Evolutionary conservation across 2,329 filamentous ascomycete species (phyloP).

Genomic region (Alternaria alternata): DNA sequence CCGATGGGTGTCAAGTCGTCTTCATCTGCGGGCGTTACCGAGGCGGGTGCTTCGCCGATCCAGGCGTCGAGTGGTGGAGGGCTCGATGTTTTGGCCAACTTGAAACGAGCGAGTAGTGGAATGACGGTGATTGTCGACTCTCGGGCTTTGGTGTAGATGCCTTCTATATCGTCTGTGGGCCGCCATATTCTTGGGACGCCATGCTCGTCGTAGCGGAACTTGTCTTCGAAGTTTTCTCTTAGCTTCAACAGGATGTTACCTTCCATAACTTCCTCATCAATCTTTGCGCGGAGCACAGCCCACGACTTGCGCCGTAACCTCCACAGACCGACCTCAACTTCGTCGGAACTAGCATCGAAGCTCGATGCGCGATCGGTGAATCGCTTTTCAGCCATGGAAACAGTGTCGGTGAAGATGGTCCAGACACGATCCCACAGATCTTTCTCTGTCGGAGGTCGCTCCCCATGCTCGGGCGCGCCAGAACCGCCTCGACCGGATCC

Average conservation of each 20-base stretch:
- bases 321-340: conserved; percentile 93
- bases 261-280: conserved; percentile 98
- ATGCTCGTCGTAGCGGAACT: conserved; percentile 95
- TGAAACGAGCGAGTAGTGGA: conserved; percentile 86
- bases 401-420: conserved; percentile 81
- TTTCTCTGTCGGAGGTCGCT: conserved; percentile 76
- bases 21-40: conserved; percentile 82
- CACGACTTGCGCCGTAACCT: conserved; percentile 92
- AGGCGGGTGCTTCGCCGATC: conserved; percentile 79
- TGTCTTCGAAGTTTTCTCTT: conserved; percentile 98
- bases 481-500: conserved; percentile 85
- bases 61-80: conserved; percentile 85
- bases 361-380: conserved; percentile 90
- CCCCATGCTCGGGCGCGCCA: conserved; percentile 79
- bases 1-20: conserved; percentile 90
- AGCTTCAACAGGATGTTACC: conserved; percentile 95
- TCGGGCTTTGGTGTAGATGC: conserved; percentile 87
- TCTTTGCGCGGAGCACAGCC: conserved; percentile 86
- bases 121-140: conserved; percentile 93
- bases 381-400: conserved; percentile 82
- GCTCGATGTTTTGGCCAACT: conserved; percentile 74
- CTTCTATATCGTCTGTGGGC: conserved; percentile 95
- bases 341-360: conserved; percentile 89
- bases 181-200: conserved; percentile 97
- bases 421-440: conserved; percentile 97